Evolutionary conservation across 805 yeast species (phyloP), one percentile per base, ranked within the genome.

Genomic region (Hanseniaspora mollemarum): DNA sequence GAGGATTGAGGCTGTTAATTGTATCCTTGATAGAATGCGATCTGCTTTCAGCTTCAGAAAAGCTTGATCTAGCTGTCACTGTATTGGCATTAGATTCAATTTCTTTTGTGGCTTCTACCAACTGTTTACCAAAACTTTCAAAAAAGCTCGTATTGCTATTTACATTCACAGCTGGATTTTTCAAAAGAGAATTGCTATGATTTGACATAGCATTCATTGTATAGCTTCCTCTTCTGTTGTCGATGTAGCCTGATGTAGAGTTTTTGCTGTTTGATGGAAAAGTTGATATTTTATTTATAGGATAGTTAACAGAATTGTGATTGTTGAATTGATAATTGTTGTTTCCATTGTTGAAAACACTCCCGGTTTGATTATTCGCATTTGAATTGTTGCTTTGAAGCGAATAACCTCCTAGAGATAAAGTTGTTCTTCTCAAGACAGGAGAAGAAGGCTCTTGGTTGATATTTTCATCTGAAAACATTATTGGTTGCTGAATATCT

Each of bases 71-170:
- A 13, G 38, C 18, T 19, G 38, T 13, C 10, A 10, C 15, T 15
- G 29, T 9, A 5, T 42, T 38, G 1, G 18, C 32, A 24, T 29
- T 31, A 5, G 29, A 21, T 26, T 49, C 68, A 26, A 65, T 55
- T 56, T 65, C 68, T 26, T 60, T 56, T 1, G 68, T 65, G 18
- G 67, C 67, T 46, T 64, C 67, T 24, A 64, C 62, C 32, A 65
- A 49, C 16, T 66, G 55, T 51, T 60, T 60, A 37, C 69, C 69
- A 48, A 65, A 61, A 41, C 57, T 57, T 48, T 65, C 67, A 44
- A 64, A 65, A 44, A 65, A 63, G 6, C 66, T 63, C 32, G 59
- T 60, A 19, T 50, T 33, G 6, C 37, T 9, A 10, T 18, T 29
- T n/a, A n/a, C n/a, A 24, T 28, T 25, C 13, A 18, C 22, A 37